phyloP scores from a whole-genome alignment of 169 alveolate genomes.

The Plasmodium vivax region DNA sequence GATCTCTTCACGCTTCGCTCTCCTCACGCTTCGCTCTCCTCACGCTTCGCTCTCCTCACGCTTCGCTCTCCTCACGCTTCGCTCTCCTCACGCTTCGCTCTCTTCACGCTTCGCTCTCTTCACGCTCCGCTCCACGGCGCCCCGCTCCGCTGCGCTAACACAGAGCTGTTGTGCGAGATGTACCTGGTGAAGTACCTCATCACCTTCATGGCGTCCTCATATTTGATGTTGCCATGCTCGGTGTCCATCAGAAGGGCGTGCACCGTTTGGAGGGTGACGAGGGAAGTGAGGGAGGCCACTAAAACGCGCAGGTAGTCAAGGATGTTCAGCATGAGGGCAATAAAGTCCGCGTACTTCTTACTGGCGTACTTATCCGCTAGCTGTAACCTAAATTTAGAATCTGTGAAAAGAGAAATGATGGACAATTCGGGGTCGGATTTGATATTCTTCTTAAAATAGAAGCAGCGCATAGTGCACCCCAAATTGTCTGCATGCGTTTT shows the following conservation, averaged over 20 bases:
- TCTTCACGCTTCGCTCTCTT: background rate
- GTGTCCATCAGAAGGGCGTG: slow-evolving; percentile 6
- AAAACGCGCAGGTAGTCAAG: slow-evolving; percentile 1
- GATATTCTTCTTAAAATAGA: background rate
- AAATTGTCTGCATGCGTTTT: slow-evolving; percentile 6
- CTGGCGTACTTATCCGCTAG: background rate
- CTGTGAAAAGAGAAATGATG: background rate
- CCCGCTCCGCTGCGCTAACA: background rate
- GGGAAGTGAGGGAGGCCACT: background rate
- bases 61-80: background rate
- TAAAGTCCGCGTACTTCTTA: background rate
- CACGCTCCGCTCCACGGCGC: background rate
- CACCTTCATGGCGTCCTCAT: background rate
- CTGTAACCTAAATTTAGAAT: background rate
- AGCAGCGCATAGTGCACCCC: background rate
- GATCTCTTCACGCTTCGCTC: background rate
- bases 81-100: background rate
- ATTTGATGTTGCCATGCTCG: background rate
- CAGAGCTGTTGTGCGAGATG: background rate
- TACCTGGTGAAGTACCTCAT: background rate
- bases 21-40: background rate
- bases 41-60: background rate
- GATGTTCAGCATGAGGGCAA: slow-evolving; percentile 1
- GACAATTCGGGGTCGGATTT: background rate
- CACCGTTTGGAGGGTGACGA: background rate